Evolutionary conservation across 257 asterid species (phyloP), one percentile per base, ranked within the genome.

Genomic region (Solanum paucissectum): DNA sequence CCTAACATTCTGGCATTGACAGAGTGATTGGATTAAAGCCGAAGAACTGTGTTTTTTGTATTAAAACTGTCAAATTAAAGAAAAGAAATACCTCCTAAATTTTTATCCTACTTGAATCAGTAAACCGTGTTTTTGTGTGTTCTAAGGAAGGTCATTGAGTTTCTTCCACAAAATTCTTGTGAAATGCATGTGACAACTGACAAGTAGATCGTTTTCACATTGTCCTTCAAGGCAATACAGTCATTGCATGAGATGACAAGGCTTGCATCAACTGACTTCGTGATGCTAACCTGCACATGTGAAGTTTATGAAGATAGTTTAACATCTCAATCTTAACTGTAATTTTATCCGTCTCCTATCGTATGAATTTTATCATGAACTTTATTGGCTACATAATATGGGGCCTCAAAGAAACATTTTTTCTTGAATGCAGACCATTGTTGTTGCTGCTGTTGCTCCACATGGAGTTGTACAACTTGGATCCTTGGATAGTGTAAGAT

Each of bases 401-500:
- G 73, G 46, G 33, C n/a, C 58, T 44, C 12, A 75, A 64, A 62
- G 29, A 79, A 74, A 60, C 29, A 49, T 52, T 34, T 74, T 84
- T 74, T 89, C 81, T 89, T 55, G 87, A 86, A 76, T 90, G 92
- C 97, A 96, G 99, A 96, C 99, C 87, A 92, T 96, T 91, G 99
- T 94, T 58, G 96, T 94, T 87, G 94, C 94, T 87, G 93, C 96
- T 83, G 94, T 95, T 89, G 91, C 92, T 91, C 99, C 98, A 71
- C 90, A 91, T 76, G 99, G 99, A 89, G 98, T 94, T 83, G 91
- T 96, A 83, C 99, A 96, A 89, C 94, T 96, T 86, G 99, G 98
- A 87, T 93, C 98, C 89, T 81, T 94, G 77, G 92, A 95, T 86
- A 91, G 91, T 83, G 99, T 95, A 92, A 89, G 96, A 87, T n/a